Conservation (phyloP, 495 filamentous ascomycete species). For the Symbiotaphrina buchneri region DNA sequence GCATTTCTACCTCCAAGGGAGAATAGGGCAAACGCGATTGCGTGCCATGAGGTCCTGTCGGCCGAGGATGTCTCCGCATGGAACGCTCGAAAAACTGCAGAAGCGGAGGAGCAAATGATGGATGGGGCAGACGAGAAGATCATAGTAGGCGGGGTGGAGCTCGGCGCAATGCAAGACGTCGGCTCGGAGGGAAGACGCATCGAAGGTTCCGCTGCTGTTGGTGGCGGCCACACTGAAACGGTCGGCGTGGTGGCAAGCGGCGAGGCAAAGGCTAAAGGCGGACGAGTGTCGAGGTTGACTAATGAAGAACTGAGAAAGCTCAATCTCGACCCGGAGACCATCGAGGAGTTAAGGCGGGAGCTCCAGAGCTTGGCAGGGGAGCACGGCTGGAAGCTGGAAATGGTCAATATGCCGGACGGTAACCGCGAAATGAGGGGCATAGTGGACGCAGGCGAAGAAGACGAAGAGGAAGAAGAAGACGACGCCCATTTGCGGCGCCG, state of each 20-base stretch:
- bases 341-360: slow-evolving; percentile 40
- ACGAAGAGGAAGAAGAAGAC: slow-evolving; percentile 5
- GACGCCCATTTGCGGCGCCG: neutral
- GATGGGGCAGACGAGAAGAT: slow-evolving; percentile 7
- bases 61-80: slow-evolving; percentile 33
- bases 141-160: slow-evolving; percentile 32
- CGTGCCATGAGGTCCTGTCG: slow-evolving; percentile 48
- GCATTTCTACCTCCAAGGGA: slow-evolving; percentile 78
- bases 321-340: slow-evolving; percentile 40
- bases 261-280: slow-evolving; percentile 26
- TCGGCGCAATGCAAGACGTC: slow-evolving; percentile 33
- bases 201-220: slow-evolving; percentile 26
- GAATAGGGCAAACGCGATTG: slow-evolving; percentile 53
- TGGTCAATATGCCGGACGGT: slow-evolving; percentile 19
- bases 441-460: slow-evolving; percentile 12
- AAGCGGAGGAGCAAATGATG: slow-evolving; percentile 15
- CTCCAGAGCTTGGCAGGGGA: slow-evolving; percentile 25
- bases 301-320: slow-evolving; percentile 43
- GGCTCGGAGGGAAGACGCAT: slow-evolving; percentile 30
- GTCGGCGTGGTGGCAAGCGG: slow-evolving; percentile 13
- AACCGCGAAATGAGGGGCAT: slow-evolving; percentile 19
- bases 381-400: slow-evolving; percentile 29
- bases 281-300: slow-evolving; percentile 24
- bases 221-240: slow-evolving; percentile 16
- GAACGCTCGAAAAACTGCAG: slow-evolving; percentile 26